Base-by-base conservation (phyloP, 257 asterid species). In the Penstemon barbatus region DNA sequence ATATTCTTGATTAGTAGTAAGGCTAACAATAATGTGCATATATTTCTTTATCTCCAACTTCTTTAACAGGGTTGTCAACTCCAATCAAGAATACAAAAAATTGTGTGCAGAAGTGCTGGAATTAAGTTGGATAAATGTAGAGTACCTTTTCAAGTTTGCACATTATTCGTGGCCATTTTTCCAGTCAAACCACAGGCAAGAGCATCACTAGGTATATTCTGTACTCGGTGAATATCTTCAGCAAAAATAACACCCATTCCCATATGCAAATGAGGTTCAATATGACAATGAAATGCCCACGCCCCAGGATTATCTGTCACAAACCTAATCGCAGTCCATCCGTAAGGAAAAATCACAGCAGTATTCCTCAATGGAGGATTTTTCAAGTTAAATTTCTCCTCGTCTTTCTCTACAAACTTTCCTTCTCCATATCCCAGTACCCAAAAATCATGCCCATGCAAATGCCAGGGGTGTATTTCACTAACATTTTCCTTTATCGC, bases 381-480 rank as follows among this genome's bases (percentile, higher is more conserved):
- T 78, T 65, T 61, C 80, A 88, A 38, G 68, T 90, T 90, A 4
- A 88, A 80, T 1, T 8, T 73, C 43, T 13, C 44, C 76, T 42
- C 88, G 6, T 90, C 95, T 57, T 64, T 54, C 9, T 75, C 70
- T 0, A 37, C 68, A 13, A 88, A 90, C 74, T 71, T 80, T 39
- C 97, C 96, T 40, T 86, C 96, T 38, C 97, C 97, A 12, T 88
- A 82, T 0, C 90, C 97, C 6, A 90, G 68, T 3, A 88, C 83
- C 97, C 96, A 89, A 25, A 91, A 91, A 48, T 85, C 89, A 13
- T 91, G 98, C 4, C 98, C 98, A 25, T 89, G 98, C 66, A 89
- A 57, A 56, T 92, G 97, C 97, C 96, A 92, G 3, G 98, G 98
- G 71, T 89, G 98, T 15, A 82, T 86, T 44, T 92, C 98, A 44